These are phyloP conservation scores for Amylocarpus encephaloides DNA, from an alignment of 2,329 filamentous ascomycete species.

Conservation along the genomic window DNA sequence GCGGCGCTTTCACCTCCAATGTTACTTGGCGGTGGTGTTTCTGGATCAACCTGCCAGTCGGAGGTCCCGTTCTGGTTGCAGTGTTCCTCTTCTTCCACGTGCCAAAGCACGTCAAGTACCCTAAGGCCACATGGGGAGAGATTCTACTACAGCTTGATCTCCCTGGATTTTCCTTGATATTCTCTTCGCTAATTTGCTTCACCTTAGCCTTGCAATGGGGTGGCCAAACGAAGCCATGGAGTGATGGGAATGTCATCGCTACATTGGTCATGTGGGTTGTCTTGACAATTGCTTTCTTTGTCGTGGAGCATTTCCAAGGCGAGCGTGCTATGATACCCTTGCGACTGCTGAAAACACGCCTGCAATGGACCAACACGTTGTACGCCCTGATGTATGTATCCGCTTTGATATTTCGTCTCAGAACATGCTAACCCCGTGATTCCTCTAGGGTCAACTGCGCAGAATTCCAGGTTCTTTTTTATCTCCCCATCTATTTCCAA, in stretches of 20 bases:
- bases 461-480: no score
- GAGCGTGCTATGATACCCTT: no score
- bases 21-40: constrained; percentile 35
- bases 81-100: no score
- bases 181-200: constrained; percentile 35
- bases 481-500: constrained; percentile 31
- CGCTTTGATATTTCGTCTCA: constrained; percentile 32
- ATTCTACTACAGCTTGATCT: no score
- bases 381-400: constrained; percentile 36
- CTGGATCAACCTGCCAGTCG: constrained; percentile 37
- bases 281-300: constrained; percentile 30
- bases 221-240: constrained; percentile 38
- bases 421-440: constrained; percentile 28
- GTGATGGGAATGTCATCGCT: constrained; percentile 34
- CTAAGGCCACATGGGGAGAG: no score
- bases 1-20: constrained; percentile 31
- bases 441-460: constrained; percentile 4
- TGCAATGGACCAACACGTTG: no score
- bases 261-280: constrained; percentile 33
- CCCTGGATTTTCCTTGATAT: no score
- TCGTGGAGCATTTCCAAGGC: constrained; percentile 27
- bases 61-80: no score
- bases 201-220: constrained; percentile 42
- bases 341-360: no score
- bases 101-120: no score